Evolutionary conservation across 2,329 filamentous ascomycete genomes (phyloP).

Genomic region (Sporothrix inflata): DNA sequence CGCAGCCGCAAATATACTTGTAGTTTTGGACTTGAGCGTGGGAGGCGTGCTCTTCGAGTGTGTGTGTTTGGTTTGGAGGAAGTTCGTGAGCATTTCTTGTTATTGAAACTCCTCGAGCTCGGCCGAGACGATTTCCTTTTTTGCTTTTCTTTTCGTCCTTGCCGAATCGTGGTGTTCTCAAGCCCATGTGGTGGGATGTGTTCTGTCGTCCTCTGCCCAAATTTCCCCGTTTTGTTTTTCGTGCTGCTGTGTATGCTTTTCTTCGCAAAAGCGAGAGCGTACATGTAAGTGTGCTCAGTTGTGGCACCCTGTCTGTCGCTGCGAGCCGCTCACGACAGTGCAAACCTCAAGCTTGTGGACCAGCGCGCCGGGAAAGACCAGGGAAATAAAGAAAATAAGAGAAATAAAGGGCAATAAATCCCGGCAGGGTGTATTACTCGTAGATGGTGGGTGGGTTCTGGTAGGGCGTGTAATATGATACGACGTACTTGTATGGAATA

Average conservation of each 20-base stretch:
- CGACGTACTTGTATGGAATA: neutral
- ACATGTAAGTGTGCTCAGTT: neutral
- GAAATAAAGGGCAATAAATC: neutral
- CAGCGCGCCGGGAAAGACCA: slow-evolving; percentile 13
- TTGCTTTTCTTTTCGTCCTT: neutral
- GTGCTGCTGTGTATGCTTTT: neutral
- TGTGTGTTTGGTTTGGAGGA: neutral
- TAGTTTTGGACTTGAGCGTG: neutral
- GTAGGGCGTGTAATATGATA: slow-evolving; percentile 1
- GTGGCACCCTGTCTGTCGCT: neutral
- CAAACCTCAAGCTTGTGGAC: slow-evolving; percentile 12
- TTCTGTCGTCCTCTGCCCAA: neutral
- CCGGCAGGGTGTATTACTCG: neutral
- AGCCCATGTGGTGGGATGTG: neutral
- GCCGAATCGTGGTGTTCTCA: neutral
- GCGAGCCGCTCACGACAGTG: slow-evolving; percentile 8
- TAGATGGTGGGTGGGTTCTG: neutral
- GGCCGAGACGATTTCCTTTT: neutral
- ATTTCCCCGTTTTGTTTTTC: neutral
- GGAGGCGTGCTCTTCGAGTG: neutral
- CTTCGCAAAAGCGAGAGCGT: neutral
- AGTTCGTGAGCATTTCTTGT: neutral
- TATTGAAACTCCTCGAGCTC: neutral
- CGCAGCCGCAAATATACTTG: neutral
- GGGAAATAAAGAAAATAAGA: neutral